Evolutionary conservation across 2,329 filamentous ascomycete species (phyloP).

Genomic region (Cercospora zeina): DNA sequence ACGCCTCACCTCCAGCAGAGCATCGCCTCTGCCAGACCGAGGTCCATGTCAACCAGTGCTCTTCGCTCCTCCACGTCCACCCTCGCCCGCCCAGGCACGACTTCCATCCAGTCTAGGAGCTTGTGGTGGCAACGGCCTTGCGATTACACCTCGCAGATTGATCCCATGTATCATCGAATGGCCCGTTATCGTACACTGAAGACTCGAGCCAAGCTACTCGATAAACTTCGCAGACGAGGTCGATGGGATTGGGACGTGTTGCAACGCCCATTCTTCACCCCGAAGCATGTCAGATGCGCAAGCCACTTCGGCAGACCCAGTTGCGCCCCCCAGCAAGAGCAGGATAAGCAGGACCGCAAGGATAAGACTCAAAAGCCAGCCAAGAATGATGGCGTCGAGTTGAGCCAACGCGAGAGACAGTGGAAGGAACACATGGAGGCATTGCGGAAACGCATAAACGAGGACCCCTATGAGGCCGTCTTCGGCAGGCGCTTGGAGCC

Average conservation of each 20-base stretch:
- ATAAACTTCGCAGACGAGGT: slow-evolving; percentile 36
- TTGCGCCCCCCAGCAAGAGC: slow-evolving; percentile 26
- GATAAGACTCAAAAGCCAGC: slow-evolving; percentile 20
- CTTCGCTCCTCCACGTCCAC: slow-evolving; percentile 24
- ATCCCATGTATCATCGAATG: slow-evolving; percentile 38
- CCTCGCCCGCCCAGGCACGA: slow-evolving; percentile 20
- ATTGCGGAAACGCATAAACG: slow-evolving; percentile 41
- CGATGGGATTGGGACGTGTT: slow-evolving; percentile 38
- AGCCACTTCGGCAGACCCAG: slow-evolving; percentile 33
- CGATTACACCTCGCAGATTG: slow-evolving; percentile 37
- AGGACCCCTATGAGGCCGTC: slow-evolving; percentile 47
- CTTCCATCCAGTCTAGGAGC: slow-evolving; percentile 25
- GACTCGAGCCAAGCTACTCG: slow-evolving; percentile 38
- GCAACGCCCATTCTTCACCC: slow-evolving; percentile 33
- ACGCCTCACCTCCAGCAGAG: slow-evolving; percentile 33
- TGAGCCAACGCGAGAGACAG: slow-evolving; percentile 36
- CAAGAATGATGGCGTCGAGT: slow-evolving; percentile 32
- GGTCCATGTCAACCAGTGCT: slow-evolving; percentile 23
- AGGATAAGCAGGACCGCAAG: slow-evolving; percentile 22
- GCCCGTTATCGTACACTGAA: slow-evolving; percentile 36
- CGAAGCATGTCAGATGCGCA: slow-evolving; percentile 37
- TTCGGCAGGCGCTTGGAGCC: slow-evolving; percentile 45
- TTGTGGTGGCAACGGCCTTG: slow-evolving; percentile 34
- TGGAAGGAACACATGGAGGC: slow-evolving; percentile 41
- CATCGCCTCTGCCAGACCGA: slow-evolving; percentile 21